Evolutionary conservation across 1,284 basidiomycete genomes (phyloP).

Genomic region (Cystobasidium pallidum): DNA sequence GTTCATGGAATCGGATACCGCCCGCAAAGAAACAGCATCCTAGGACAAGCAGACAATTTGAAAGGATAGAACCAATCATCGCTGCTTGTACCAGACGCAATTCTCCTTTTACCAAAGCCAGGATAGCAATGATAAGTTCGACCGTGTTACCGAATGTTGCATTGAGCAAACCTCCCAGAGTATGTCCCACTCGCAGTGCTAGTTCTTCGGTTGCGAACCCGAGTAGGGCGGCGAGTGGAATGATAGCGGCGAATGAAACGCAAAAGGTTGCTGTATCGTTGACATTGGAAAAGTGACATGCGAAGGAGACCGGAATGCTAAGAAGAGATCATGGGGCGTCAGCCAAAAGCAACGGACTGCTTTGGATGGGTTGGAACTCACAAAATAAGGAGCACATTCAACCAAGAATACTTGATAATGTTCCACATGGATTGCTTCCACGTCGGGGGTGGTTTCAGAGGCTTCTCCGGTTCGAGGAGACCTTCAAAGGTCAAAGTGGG

Average conservation of each 20-base stretch:
- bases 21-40: conserved; percentile 83
- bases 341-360: neutral
- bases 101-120: conserved; percentile 78
- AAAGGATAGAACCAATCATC: conserved; percentile 81
- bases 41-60: conserved; percentile 84
- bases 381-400: conserved; percentile 62
- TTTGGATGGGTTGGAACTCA: conserved; percentile 8
- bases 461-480: conserved; percentile 36
- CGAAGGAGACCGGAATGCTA: conserved; percentile 40
- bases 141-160: conserved; percentile 65
- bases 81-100: conserved; percentile 76
- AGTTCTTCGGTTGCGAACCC: conserved; percentile 53
- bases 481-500: conserved; percentile 23
- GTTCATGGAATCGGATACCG: conserved; percentile 66
- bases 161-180: conserved; percentile 68
- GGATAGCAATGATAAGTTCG: conserved; percentile 83
- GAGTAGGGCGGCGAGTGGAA: conserved; percentile 48
- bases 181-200: conserved; percentile 51
- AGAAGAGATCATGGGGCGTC: neutral
- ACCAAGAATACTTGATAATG: conserved; percentile 58
- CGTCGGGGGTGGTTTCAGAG: conserved; percentile 37
- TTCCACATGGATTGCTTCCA: conserved; percentile 28
- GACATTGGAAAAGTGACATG: conserved; percentile 32
- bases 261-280: conserved; percentile 37
- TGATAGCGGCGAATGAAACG: conserved; percentile 58